Evolutionary conservation across 1,139 yeast species (phyloP).

Genomic region (Suhomyces yuchorum): DNA sequence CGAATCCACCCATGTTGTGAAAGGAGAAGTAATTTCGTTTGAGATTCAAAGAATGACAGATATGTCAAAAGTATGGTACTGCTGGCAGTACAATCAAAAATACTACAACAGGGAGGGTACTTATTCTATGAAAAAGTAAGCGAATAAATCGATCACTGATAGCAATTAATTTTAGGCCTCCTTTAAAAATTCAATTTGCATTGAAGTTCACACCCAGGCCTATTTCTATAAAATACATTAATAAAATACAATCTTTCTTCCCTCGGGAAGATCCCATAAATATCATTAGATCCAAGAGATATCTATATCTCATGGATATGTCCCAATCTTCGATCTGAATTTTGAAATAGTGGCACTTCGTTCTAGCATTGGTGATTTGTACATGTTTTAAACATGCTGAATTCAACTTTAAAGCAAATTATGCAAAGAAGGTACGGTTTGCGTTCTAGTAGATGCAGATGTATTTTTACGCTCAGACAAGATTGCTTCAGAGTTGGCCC

Average conservation of each 20-base stretch:
- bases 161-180: too few species aligned
- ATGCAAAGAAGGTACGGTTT: not conserved
- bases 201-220: too few species aligned
- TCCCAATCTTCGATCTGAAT: too few species aligned
- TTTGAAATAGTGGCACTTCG: too few species aligned
- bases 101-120: conserved; percentile 24
- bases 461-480: not conserved
- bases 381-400: too few species aligned
- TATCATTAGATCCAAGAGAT: not conserved
- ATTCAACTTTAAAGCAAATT: not conserved
- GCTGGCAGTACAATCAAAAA: conserved; percentile 54
- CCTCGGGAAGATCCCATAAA: not conserved
- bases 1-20: conserved; percentile 44
- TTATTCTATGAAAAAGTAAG: not conserved
- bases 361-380: too few species aligned
- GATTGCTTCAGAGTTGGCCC: not conserved
- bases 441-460: not conserved
- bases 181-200: too few species aligned
- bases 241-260: not conserved
- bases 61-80: conserved; percentile 62
- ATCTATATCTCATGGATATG: not conserved
- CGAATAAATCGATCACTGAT: not conserved
- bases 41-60: conserved; percentile 39
- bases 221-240: not conserved
- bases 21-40: conserved; percentile 53